Evolutionary conservation across 1,284 basidiomycete genomes (phyloP).

Genomic region (Ceratobasidium sp.): DNA sequence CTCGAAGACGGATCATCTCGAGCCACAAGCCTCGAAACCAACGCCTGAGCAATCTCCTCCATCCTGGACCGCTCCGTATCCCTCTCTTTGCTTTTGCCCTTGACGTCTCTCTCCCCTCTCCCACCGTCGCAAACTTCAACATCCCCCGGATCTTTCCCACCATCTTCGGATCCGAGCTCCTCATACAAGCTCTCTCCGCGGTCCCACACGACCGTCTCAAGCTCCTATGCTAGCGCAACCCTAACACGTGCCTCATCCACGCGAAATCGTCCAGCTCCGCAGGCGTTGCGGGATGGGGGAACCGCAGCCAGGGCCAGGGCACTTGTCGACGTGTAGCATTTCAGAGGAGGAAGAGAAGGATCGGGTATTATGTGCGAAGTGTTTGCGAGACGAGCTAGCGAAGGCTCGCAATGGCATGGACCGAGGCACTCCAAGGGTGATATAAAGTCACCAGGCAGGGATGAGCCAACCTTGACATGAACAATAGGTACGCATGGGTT

Average conservation of each 20-base stretch:
- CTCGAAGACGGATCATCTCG: not conserved
- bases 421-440: slow-evolving; percentile 20
- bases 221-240: slow-evolving; percentile 23
- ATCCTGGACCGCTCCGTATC: not conserved
- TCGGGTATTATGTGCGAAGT: not conserved
- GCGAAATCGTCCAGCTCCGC: slow-evolving; percentile 35
- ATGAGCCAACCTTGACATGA: not conserved
- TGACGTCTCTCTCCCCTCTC: not conserved
- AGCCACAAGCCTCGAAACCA: not conserved
- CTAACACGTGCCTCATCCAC: slow-evolving; percentile 34
- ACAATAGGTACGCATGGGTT: no score
- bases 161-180: slow-evolving; percentile 21
- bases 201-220: slow-evolving; percentile 13
- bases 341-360: not conserved
- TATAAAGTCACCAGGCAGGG: slow-evolving; percentile 19
- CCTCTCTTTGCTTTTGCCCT: slow-evolving; percentile 6
- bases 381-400: slow-evolving; percentile 39
- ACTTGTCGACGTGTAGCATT: not conserved
- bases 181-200: slow-evolving; percentile 14
- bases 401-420: slow-evolving; percentile 40
- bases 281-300: no score
- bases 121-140: not conserved
- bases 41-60: slow-evolving; percentile 3
- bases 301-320: not conserved
- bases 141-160: slow-evolving; percentile 17